Conservation (phyloP, 2,329 filamentous ascomycete species). For the Cordyceps tenuipes region DNA sequence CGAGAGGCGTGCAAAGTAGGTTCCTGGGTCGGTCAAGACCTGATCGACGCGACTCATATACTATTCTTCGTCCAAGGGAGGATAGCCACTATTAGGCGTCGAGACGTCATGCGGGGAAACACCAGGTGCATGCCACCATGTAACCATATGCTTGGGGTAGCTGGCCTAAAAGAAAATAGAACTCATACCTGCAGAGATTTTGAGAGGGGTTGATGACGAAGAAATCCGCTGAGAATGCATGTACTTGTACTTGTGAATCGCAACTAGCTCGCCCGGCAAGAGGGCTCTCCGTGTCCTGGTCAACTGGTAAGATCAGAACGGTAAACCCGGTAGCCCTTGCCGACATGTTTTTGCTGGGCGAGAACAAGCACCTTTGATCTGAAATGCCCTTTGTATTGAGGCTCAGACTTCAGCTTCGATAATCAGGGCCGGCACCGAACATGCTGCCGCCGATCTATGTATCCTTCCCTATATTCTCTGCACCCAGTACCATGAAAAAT, state of each 20-base stretch:
- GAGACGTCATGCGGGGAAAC: slow-evolving; percentile 9
- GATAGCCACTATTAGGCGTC: not conserved
- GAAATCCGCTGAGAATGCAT: not conserved
- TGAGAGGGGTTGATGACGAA: not conserved
- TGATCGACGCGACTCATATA: not conserved
- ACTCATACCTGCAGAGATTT: not conserved
- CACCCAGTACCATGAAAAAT: not conserved
- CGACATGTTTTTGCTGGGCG: not conserved
- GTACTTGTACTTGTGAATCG: not conserved
- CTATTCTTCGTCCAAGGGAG: not conserved
- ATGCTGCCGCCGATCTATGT: not conserved
- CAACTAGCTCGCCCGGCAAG: not conserved
- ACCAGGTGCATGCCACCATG: slow-evolving; percentile 3
- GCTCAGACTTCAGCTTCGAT: not conserved
- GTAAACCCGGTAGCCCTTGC: not conserved
- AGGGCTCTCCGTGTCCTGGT: not conserved
- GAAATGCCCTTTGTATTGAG: not conserved
- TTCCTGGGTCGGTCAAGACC: not conserved
- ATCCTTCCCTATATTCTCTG: not conserved
- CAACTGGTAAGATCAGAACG: not conserved
- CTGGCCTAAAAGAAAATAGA: not conserved
- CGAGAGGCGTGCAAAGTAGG: not conserved
- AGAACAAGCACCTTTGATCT: not conserved
- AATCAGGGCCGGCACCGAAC: not conserved
- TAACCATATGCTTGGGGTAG: slow-evolving; percentile 2